Base-by-base conservation (phyloP, 23 red algal species). In the Gracilaria domingensis region DNA sequence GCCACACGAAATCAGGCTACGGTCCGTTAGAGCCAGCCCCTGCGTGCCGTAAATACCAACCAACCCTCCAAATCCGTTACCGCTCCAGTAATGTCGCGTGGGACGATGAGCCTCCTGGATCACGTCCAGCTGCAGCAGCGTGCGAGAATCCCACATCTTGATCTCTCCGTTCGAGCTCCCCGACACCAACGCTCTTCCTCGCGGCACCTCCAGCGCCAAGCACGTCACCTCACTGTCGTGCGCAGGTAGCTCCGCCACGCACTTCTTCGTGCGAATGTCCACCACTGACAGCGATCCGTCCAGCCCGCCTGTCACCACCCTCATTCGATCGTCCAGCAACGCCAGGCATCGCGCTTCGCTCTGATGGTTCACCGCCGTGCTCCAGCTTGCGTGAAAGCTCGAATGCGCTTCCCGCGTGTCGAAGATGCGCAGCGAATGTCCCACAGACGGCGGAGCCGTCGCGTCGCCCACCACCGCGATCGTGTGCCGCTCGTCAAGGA, bases 71-170 rank as follows among this genome's bases (percentile, higher is more conserved):
- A 95, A 72, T 20, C 93, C 93, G 51, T 88, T 75, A 0, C 93
- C 93, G 37, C 77, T 80, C 93, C 82, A 91, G 57, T 87, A 95
- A 21, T 95, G 93, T 39, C 93, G 48, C 8, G 93, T 95, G 35
- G 93, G 93, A 28, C 38, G 33, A 80, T 95, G 93, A 16, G 93
- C 93, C 21, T 49, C 81, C 26, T 39, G 93, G 29, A 95, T 65
- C 23, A 70, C 44, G 69, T 95, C 93, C 39, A 95, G 82, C 51
- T 79, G 82, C 53, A 87, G 80, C 48, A 95, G 86, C 58, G 93
- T 95, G 82, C 93, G 35, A 0, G 89, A 89, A 60, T 98, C 95
- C 95, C 95, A 98, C 79, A 98, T 24, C 72, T 89, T 81, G 34
- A 93, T 86, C 26, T 89, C 90, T 12, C 95, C 95, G 58, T 93